These are phyloP conservation scores for Parafenestella ontariensis DNA, from an alignment of 2,329 filamentous ascomycete species.

Conservation along the genomic window DNA sequence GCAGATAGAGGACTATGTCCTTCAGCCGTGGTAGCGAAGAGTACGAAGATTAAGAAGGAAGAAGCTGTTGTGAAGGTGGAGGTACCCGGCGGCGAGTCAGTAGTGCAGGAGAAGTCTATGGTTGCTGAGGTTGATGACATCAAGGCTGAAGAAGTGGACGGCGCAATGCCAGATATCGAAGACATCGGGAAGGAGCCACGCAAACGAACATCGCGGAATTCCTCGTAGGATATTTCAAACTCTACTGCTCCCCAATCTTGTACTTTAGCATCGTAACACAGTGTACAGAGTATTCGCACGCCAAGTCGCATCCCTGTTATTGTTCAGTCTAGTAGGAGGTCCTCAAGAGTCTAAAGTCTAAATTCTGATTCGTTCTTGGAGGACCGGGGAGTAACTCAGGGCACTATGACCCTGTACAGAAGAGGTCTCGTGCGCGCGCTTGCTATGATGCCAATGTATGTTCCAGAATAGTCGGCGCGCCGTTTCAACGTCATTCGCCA, in stretches of 20 bases:
- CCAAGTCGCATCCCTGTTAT: too few species aligned
- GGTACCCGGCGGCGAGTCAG: slow-evolving; percentile 39
- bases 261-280: too few species aligned
- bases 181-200: slow-evolving; percentile 37
- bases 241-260: too few species aligned
- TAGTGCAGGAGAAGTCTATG: slow-evolving; percentile 27
- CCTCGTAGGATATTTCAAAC: not conserved
- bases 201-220: slow-evolving; percentile 5
- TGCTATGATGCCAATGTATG: not conserved
- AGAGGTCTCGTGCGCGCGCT: not conserved
- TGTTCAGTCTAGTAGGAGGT: too few species aligned
- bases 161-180: slow-evolving; percentile 39
- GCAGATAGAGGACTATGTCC: slow-evolving; percentile 77
- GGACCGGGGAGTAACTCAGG: too few species aligned
- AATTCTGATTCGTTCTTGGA: too few species aligned
- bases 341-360: too few species aligned
- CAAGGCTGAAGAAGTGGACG: slow-evolving; percentile 36
- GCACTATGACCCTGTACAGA: too few species aligned
- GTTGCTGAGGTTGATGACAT: slow-evolving; percentile 25
- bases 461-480: not conserved
- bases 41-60: slow-evolving; percentile 60
- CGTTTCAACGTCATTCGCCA: not conserved
- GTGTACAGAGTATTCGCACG: too few species aligned
- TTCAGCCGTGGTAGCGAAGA: slow-evolving; percentile 54
- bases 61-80: slow-evolving; percentile 47